Percentiles rank a stretch among this genome's conserved stretches.
These are phyloP conservation scores for Eutrema yunnanense DNA, from an alignment of 345 rosid genomes.

Conservation along the genomic window DNA sequence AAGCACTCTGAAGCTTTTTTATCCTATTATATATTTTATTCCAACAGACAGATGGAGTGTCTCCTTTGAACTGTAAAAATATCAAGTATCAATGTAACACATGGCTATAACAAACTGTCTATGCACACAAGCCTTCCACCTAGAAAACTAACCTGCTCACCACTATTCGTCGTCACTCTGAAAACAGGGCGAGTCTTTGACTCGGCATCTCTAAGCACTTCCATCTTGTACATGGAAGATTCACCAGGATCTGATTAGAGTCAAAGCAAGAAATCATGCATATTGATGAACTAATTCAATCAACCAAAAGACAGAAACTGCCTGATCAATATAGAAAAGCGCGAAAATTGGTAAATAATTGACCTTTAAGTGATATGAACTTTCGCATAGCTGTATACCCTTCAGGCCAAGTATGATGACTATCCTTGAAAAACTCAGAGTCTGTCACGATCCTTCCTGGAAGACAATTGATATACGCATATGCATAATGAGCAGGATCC, in stretches of 20 bases:
- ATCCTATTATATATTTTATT: constrained; percentile 62
- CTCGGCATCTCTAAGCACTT: constrained; percentile 83
- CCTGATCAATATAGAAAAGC: neutral
- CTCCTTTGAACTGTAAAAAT: constrained; percentile 60
- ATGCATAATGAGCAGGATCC: constrained; percentile 14
- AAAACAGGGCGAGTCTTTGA: constrained; percentile 77
- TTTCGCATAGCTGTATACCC: constrained; percentile 87
- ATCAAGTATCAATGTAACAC: neutral
- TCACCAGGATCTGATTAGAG: constrained; percentile 58
- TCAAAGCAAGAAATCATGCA: constrained; percentile 4
- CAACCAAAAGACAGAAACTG: constrained; percentile 7
- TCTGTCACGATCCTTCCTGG: constrained; percentile 90
- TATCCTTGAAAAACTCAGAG: constrained; percentile 73
- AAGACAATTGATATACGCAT: constrained; percentile 5
- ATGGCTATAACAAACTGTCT: neutral
- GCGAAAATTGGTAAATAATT: neutral
- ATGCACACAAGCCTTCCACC: constrained; percentile 10
- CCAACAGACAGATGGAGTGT: constrained; percentile 91
- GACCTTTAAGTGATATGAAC: constrained; percentile 71
- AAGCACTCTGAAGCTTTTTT: constrained; percentile 37
- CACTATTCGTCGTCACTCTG: constrained; percentile 68
- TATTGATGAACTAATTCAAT: constrained; percentile 16
- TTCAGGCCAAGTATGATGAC: constrained; percentile 82
- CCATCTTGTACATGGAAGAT: constrained; percentile 79
- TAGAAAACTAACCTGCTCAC: constrained; percentile 74